Conservation (phyloP, 345 rosid genomes). For the Gossypium turneri region DNA sequence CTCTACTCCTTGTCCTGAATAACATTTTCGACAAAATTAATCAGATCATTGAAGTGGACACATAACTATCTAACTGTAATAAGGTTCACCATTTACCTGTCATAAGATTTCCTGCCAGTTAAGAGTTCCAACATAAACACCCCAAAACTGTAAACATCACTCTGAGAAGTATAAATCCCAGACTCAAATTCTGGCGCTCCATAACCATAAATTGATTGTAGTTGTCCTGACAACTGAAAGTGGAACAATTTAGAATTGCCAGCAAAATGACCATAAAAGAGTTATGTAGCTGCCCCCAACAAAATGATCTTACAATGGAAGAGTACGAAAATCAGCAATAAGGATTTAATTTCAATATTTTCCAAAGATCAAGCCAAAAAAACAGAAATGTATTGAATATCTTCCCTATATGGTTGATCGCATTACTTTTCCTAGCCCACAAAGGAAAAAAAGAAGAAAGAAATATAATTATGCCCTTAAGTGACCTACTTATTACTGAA, state of each 20-base stretch:
- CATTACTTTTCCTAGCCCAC: not conserved
- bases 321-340: not conserved
- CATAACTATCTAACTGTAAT: not conserved
- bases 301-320: not conserved
- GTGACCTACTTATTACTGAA: not conserved
- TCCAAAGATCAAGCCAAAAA: not conserved
- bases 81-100: constrained; percentile 46
- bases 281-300: not conserved
- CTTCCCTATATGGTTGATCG: not conserved
- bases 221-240: constrained; percentile 88
- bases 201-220: constrained; percentile 69
- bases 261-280: not conserved
- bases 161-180: constrained; percentile 75
- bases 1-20: constrained; percentile 61
- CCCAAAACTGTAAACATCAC: constrained; percentile 97
- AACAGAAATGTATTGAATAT: not conserved
- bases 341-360: not conserved
- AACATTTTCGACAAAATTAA: constrained; percentile 8
- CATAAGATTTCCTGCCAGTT: constrained; percentile 85
- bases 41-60: not conserved
- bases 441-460: not conserved
- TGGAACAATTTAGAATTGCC: constrained; percentile 15
- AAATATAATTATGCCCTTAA: not conserved
- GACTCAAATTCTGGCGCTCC: constrained; percentile 98
- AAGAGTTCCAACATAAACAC: constrained; percentile 96